Evolutionary conservation across 768 basidiomycete genomes (phyloP).

Genomic region (Rhizopogon rudus): DNA sequence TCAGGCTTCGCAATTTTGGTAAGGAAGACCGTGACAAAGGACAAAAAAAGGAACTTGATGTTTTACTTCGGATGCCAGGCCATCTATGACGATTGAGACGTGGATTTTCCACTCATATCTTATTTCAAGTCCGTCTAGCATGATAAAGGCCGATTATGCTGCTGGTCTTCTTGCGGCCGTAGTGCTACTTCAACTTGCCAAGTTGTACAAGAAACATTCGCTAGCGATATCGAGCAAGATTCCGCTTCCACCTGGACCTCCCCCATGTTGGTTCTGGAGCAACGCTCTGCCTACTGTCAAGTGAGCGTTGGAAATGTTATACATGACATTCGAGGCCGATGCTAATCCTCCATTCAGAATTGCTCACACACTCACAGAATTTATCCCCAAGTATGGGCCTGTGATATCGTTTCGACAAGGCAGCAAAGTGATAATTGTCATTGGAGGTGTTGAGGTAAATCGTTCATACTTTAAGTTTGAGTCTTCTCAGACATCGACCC

Average conservation of each 20-base stretch:
- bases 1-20: no score
- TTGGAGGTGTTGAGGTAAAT: constrained; percentile 14
- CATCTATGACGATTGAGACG: no score
- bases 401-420: constrained; percentile 40
- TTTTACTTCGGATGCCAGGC: no score
- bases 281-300: constrained; percentile 1
- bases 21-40: no score
- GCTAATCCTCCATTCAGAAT: background rate
- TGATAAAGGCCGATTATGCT: background rate
- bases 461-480: constrained; percentile 33
- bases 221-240: background rate
- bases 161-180: constrained; percentile 1
- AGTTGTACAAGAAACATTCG: constrained; percentile 4
- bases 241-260: constrained; percentile 2
- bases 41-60: no score
- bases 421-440: constrained; percentile 6
- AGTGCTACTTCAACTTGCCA: background rate
- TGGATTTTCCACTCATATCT: background rate
- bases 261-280: constrained; percentile 7
- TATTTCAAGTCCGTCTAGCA: background rate
- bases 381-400: constrained; percentile 47
- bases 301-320: background rate
- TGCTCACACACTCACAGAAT: constrained; percentile 32
- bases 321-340: no score
- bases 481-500: constrained; percentile 24